Evolutionary conservation across 805 yeast genomes (phyloP).

Genomic region (Saturnispora zaruensis): DNA sequence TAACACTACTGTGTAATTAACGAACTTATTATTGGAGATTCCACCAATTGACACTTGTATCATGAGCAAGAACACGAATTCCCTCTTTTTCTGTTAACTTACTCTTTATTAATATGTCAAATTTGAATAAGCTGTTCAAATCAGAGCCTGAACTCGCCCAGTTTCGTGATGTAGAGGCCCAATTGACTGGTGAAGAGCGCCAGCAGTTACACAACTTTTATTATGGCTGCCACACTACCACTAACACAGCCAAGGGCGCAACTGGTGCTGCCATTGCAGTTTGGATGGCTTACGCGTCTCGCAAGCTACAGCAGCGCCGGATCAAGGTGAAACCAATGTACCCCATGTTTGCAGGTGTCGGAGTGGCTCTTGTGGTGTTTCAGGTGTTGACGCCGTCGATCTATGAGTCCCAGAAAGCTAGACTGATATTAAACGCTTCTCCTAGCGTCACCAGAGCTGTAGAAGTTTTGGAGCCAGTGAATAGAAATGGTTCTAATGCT

Average conservation of each 20-base stretch:
- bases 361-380: slow-evolving; percentile 29
- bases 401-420: slow-evolving; percentile 25
- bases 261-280: slow-evolving; percentile 34
- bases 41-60: not conserved
- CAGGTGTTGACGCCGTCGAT: slow-evolving; percentile 25
- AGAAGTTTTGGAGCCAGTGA: slow-evolving; percentile 13
- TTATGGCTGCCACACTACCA: slow-evolving; percentile 27
- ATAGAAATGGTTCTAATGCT: slow-evolving; percentile 4
- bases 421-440: slow-evolving; percentile 20
- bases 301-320: slow-evolving; percentile 25
- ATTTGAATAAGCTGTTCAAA: slow-evolving; percentile 12
- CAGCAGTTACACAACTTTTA: slow-evolving; percentile 32
- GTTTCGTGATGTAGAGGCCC: slow-evolving; percentile 41
- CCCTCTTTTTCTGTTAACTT: not conserved
- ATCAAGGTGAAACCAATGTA: slow-evolving; percentile 32
- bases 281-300: slow-evolving; percentile 32
- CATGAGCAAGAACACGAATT: not conserved
- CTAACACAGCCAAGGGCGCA: slow-evolving; percentile 32
- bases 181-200: slow-evolving; percentile 35
- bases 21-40: not conserved
- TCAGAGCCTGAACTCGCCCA: slow-evolving; percentile 33
- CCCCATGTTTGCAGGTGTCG: slow-evolving; percentile 34
- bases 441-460: slow-evolving; percentile 6
- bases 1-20: not conserved
- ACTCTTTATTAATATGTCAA: slow-evolving; percentile 5